Base-by-base conservation (phyloP, 2,329 filamentous ascomycete species). In the Talaromyces rugulosus region DNA sequence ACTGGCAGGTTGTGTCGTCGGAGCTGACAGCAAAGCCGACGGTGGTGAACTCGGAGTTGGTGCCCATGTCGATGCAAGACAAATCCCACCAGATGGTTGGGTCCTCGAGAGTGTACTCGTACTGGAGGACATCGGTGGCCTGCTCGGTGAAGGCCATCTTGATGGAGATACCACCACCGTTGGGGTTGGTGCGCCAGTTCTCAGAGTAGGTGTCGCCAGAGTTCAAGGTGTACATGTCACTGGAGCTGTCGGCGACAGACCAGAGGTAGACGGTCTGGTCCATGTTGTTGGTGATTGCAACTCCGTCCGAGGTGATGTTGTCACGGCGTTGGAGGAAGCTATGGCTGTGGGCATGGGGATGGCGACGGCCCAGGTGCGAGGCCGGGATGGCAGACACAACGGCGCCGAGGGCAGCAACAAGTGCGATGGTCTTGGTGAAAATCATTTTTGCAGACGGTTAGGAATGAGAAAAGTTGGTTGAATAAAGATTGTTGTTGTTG, bases 91-190 rank as follows among this genome's bases (percentile, higher is more conserved):
- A 76, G 66, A 77, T 71, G 31, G 68, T 74, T 47, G 72, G 70
- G 36, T 62, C 59, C 9, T 64, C 53, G 44, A 70, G 62, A 61
- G 74, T 77, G 69, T 77, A 77, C 67, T 77, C 74, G 66, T 76
- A 78, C 71, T 79, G 77, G n/a, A 78, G 74, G 53, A 79, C 71
- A 27, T 77, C 70, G 60, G 63, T 44, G 64, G 74, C 72, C 57
- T 66, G 62, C 23, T 68, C 65, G 23, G 64, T 62, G 63, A 71
- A 70, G 62, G 76, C 68, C 44, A 78, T 67, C 72, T 78, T 78
- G 70, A 78, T 77, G 55, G 75, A 78, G 64, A 78, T 66, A 65
- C 76, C 77, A 52, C 77, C 77, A 52, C 75, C 76, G 64, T 75
- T 72, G 65, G 68, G 63, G 69, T 75, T 76, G 64, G 58, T 62